Base-by-base conservation (phyloP, 768 basidiomycete species). In the Lactarius vividus region DNA sequence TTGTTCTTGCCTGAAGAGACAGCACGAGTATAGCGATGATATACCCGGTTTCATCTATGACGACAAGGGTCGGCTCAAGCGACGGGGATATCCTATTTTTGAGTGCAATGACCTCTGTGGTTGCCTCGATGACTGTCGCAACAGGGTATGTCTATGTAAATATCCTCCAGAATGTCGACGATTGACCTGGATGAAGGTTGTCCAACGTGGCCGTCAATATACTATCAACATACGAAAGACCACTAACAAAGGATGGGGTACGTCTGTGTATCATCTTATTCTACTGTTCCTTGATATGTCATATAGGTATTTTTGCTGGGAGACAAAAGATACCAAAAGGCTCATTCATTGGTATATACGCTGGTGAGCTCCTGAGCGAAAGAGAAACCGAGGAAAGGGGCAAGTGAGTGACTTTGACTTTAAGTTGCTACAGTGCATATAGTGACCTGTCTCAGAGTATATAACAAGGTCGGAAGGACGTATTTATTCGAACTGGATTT, bases 401-500 rank as follows among this genome's bases (percentile, higher is more conserved):
- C 67, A 72, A 72, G 88, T 91, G 63, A 73, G 87, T 78, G 5
- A n/a, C 33, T 28, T 28, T 39, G 59, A 40, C 33, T 28, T 28
- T 39, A 62, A 40, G 6, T 37, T 20, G 37, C 23, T 44, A 33
- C 11, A 10, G 42, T 42, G 7, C 39, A 10, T 57, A 35, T n/a
- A 57, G 54, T 58, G 7, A 69, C 72, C 29, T 42, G 2, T 39
- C 23, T 59, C 68, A 92, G 92, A 46, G 78, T 82, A n/a, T 94
- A 94, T 69, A 86, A 93, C 74, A 78, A 81, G 69, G 85, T 83
- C 70, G 92, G 86, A 58, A 77, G 86, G 54, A 95, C 88, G 1
- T 94, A 94, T 70, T 80, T 96, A 11, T 92, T 95, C 70, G 86
- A 94, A 69, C 70, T 93, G 35, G 94, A 96, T 71, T 92, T 88